Evolutionary conservation across 2,329 filamentous ascomycete species (phyloP), one percentile per base, ranked within the genome.

Genomic region (Dothideomycetidae sp.): DNA sequence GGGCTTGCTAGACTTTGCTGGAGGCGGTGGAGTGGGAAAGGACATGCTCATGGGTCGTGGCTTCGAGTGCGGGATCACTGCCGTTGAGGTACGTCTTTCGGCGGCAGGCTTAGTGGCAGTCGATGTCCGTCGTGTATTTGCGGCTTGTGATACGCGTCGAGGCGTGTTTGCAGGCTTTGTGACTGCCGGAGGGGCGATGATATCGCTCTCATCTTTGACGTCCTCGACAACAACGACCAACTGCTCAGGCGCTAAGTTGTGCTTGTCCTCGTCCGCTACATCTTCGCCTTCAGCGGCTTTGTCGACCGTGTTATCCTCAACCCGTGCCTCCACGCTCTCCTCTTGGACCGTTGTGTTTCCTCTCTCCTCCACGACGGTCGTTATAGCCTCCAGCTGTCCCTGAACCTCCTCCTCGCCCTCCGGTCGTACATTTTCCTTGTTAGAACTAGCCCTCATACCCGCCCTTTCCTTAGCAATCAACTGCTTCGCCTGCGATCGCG

Each of bases 1-100:
- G 10, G 66, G 55, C 45, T 67, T 70, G 14, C 54, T 56, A 1
- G 67, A 70, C 46, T 67, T 71, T 5, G 57, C 50, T 11, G 60
- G 61, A 10, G 61, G 59, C 4, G 61, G 59, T 28, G 59, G 64
- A 5, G 54, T 63, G 16, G 56, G 66, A 45, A 64, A 72, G 40
- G 53, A 61, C 49, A 61, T 53, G 46, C 57, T 64, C 50, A 64
- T 59, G 35, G 59, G 68, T 45, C 58, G 58, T 46, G 61, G 58
- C 48, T 63, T 64, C 42, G 59, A 59, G 44, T 57, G 53, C 31
- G 54, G 53, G 21, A 56, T 55, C 5, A 45, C 36, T 5, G 44
- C 46, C 30, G 52, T 44, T 7, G 39, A 32, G 2, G 44, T 47
- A 2, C 46, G 43, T 12, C 43, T 34, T 16, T 43, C 42, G 31